These are phyloP conservation scores for Endocladia muricata DNA, from an alignment of 31 red algal species.

Conservation along the genomic window DNA sequence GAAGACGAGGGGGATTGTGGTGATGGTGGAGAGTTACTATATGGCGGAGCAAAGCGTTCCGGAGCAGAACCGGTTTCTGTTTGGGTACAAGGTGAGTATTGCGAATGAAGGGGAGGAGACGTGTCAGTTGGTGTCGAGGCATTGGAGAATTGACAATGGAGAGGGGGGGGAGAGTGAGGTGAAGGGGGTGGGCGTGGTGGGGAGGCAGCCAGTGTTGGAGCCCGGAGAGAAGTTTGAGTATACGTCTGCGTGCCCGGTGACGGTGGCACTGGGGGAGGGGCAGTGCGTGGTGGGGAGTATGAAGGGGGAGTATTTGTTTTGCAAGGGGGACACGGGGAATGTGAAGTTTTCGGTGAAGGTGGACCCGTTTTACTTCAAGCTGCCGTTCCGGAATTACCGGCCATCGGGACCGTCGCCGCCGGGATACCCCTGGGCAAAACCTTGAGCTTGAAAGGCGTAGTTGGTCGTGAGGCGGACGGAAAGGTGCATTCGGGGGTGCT, in stretches of 20 bases:
- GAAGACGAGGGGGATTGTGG: conserved; percentile 43
- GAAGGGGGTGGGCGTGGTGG: conserved; percentile 68
- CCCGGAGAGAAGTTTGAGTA: conserved; percentile 78
- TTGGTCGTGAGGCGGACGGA: too few species aligned
- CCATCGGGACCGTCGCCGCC: not conserved
- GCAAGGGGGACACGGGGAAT: conserved; percentile 28
- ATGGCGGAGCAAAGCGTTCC: conserved; percentile 43
- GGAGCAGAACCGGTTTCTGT: conserved; percentile 51
- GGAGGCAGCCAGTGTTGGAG: conserved; percentile 67
- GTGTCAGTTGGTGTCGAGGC: conserved; percentile 65
- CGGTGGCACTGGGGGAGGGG: conserved; percentile 11
- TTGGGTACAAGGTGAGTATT: conserved; percentile 63
- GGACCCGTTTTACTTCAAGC: conserved; percentile 28
- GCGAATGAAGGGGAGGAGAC: conserved; percentile 32
- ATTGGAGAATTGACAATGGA: conserved; percentile 53
- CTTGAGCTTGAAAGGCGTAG: too few species aligned
- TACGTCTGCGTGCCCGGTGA: conserved; percentile 34
- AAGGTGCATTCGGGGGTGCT: too few species aligned
- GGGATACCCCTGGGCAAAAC: too few species aligned
- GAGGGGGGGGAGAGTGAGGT: conserved; percentile 37
- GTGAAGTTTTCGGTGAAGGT: conserved; percentile 30
- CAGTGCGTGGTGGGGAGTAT: conserved; percentile 36
- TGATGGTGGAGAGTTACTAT: conserved; percentile 58
- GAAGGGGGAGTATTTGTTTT: conserved; percentile 35
- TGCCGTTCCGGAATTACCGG: conserved; percentile 35